These are phyloP conservation scores for Ceratobasidium sp. DNA, from an alignment of 1,284 basidiomycete species.

Conservation along the genomic window DNA sequence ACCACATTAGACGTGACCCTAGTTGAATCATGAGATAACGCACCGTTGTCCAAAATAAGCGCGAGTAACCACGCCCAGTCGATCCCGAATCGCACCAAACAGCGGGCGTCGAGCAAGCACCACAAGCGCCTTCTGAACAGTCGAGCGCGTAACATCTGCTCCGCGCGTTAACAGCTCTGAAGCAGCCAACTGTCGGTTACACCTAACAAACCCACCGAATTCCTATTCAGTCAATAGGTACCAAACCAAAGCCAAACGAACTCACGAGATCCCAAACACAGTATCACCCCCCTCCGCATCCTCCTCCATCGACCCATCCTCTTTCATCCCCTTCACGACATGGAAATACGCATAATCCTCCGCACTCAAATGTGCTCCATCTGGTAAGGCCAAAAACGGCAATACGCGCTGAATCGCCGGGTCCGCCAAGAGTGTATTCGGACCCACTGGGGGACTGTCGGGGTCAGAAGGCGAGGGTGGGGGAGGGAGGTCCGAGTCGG, in stretches of 20 bases:
- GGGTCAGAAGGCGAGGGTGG: conserved; percentile 32
- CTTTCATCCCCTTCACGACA: conserved; percentile 60
- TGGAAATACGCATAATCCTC: conserved; percentile 99
- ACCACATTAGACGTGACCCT: not conserved
- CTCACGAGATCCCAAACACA: conserved; percentile 92
- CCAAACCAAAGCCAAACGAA: conserved; percentile 43
- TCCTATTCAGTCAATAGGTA: conserved; percentile 11
- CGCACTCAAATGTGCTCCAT: conserved; percentile 94
- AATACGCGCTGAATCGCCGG: conserved; percentile 84
- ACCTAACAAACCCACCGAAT: conserved; percentile 61
- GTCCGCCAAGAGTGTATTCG: conserved; percentile 74
- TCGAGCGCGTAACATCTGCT: conserved; percentile 91
- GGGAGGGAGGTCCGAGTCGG: conserved; percentile 29
- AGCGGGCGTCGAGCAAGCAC: conserved; percentile 90
- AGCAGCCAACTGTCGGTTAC: conserved; percentile 94
- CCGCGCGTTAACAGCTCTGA: conserved; percentile 83
- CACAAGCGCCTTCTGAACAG: conserved; percentile 97
- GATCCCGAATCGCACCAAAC: conserved; percentile 91
- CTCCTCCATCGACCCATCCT: conserved; percentile 35
- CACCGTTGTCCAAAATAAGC: conserved; percentile 87
- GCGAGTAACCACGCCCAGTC: conserved; percentile 94
- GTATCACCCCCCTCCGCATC: conserved; percentile 61
- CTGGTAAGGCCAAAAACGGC: conserved; percentile 97
- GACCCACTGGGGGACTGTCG: conserved; percentile 56
- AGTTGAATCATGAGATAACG: conserved; percentile 1